Evolutionary conservation across 345 rosid genomes (phyloP).

Genomic region (Geranium rotundifolium): DNA sequence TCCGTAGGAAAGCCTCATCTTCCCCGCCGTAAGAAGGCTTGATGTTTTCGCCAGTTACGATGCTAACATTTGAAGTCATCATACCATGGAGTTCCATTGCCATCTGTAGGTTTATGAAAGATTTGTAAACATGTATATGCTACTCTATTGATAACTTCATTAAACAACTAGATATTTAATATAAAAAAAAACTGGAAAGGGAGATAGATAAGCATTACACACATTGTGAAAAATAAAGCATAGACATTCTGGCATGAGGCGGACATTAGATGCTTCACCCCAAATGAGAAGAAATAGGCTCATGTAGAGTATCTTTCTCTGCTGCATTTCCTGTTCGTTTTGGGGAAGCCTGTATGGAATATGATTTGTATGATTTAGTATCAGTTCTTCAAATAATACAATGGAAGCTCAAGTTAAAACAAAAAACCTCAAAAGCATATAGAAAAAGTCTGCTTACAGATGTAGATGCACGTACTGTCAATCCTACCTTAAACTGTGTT

Average conservation of each 20-base stretch:
- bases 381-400: no score
- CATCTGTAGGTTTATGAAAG: conserved; percentile 43
- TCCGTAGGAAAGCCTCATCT: conserved; percentile 86
- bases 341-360: conserved; percentile 67
- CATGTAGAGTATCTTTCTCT: conserved; percentile 86
- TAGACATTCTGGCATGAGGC: conserved; percentile 90
- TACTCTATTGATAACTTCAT: background rate
- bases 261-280: conserved; percentile 97
- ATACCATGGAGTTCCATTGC: conserved; percentile 97
- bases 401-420: background rate
- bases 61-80: conserved; percentile 94
- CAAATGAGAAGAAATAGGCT: conserved; percentile 90
- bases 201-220: conserved; percentile 1
- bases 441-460: background rate
- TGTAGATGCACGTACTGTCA: conserved; percentile 1
- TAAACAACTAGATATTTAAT: background rate
- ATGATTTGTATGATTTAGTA: background rate
- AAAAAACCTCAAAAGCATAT: background rate
- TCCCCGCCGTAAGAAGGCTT: conserved; percentile 98
- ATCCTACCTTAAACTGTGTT: conserved; percentile 83
- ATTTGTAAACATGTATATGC: background rate
- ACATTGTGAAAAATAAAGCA: conserved; percentile 96
- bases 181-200: background rate
- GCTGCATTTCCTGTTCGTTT: conserved; percentile 76
- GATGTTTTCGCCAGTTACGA: conserved; percentile 93